Percentiles rank a stretch among this genome's conserved stretches.
Evolutionary conservation across 1,284 basidiomycete genomes (phyloP).

Genomic region (Rhodotorula sp.): DNA sequence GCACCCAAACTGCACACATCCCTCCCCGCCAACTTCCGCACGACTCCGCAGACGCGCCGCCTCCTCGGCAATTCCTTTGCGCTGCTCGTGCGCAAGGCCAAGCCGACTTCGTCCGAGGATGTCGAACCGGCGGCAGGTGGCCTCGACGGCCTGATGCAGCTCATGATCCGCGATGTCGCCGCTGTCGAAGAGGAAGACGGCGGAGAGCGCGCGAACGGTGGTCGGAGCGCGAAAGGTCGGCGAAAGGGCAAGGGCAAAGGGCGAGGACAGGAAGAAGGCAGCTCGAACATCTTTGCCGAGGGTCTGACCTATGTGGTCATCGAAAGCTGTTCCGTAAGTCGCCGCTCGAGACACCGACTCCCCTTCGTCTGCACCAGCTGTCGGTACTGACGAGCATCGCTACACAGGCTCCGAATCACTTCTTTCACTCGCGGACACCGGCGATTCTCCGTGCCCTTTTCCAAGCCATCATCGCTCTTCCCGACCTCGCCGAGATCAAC

Average conservation of each 20-base stretch:
- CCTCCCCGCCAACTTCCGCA: conserved; percentile 33
- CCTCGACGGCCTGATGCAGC: conserved; percentile 28
- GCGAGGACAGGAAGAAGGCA: conserved; percentile 38
- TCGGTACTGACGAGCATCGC: not conserved
- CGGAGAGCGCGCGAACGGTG: conserved; percentile 17
- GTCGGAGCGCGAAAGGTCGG: conserved; percentile 26
- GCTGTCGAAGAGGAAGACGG: conserved; percentile 21
- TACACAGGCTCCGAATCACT: conserved; percentile 39
- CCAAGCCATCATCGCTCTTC: conserved; percentile 21
- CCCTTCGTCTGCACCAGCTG: fast-evolving
- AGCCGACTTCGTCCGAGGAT: conserved; percentile 13
- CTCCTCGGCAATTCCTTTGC: conserved; percentile 44
- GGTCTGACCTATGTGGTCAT: conserved; percentile 38
- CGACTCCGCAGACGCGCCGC: conserved; percentile 43
- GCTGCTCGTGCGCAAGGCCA: conserved; percentile 42
- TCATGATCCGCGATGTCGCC: conserved; percentile 30
- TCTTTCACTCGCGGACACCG: conserved; percentile 40
- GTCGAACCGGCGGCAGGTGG: not conserved
- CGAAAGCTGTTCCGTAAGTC: conserved; percentile 40
- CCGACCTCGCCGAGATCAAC: conserved; percentile 8
- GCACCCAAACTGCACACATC: not conserved
- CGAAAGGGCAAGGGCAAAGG: conserved; percentile 39
- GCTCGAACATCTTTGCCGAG: conserved; percentile 39
- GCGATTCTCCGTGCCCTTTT: conserved; percentile 37
- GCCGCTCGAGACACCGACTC: too few relatives aligned